Percentiles rank a stretch among this genome's conserved stretches.
phyloP scores from a whole-genome alignment of 306 rosid species.

The Vigna unguiculata region DNA sequence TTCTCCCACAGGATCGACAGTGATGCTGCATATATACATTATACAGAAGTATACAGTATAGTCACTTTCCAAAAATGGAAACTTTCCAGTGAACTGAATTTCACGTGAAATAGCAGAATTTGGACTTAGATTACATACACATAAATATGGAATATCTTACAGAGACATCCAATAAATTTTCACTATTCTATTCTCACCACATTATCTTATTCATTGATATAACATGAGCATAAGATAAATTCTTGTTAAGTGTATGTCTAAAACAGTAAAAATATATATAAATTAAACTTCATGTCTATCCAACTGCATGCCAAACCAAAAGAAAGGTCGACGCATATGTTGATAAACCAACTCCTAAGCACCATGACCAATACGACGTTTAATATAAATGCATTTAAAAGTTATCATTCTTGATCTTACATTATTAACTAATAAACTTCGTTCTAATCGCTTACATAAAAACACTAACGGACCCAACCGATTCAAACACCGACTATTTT shows the following conservation, averaged over 20 bases:
- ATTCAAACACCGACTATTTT: neutral
- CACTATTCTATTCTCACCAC: neutral
- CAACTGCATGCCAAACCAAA: neutral
- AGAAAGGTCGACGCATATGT: neutral
- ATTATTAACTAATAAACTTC: constrained; percentile 1
- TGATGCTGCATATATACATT: constrained; percentile 77
- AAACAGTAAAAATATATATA: neutral
- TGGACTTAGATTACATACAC: neutral
- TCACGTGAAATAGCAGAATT: constrained; percentile 9
- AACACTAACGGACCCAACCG: neutral
- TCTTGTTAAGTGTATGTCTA: neutral
- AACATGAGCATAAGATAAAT: neutral
- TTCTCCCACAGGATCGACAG: constrained; percentile 94
- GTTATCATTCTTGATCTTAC: neutral
- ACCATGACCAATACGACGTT: neutral
- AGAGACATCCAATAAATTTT: neutral
- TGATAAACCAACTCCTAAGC: neutral
- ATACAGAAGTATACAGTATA: constrained; percentile 22
- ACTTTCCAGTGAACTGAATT: constrained; percentile 19
- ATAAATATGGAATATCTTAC: neutral
- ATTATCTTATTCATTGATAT: neutral
- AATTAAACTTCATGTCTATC: neutral
- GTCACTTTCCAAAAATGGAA: constrained; percentile 31
- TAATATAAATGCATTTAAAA: neutral
- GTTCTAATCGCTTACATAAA: neutral